A percentile compares a stretch with the other conserved stretches of the same genome.
Evolutionary conservation across 1,284 basidiomycete genomes (phyloP).

Genomic region (Spongiforma sp.): DNA sequence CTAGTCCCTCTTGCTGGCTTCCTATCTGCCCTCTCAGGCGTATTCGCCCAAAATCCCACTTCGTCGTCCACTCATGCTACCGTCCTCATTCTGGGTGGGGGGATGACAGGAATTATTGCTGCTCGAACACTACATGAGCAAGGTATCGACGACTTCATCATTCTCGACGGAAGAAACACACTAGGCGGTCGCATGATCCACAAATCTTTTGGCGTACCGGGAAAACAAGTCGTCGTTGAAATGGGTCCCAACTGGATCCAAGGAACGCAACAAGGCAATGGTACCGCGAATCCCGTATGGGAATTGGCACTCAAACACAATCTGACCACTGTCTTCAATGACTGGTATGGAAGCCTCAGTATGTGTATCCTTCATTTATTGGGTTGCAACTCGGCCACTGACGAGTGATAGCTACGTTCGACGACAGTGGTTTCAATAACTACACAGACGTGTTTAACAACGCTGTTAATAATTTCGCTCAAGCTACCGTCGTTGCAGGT

Average conservation of each 20-base stretch:
- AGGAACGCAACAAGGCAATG: conserved; percentile 58
- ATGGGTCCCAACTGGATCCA: conserved; percentile 77
- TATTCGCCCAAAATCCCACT: background rate
- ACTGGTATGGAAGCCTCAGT: conserved; percentile 57
- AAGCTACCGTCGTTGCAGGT: conserved; percentile 52
- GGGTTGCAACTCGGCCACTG: background rate
- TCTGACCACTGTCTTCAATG: conserved; percentile 51
- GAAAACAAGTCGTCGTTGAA: conserved; percentile 53
- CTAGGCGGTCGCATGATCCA: conserved; percentile 67
- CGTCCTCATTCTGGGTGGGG: conserved; percentile 65
- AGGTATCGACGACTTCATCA: conserved; percentile 63
- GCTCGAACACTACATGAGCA: conserved; percentile 63
- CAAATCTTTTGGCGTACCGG: conserved; percentile 46
- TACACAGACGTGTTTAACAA: conserved; percentile 49
- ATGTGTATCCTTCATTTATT: conserved; percentile 24
- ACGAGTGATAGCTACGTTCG: conserved; percentile 50
- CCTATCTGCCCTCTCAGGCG: background rate
- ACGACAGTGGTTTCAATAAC: conserved; percentile 52
- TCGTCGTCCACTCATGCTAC: conserved; percentile 27
- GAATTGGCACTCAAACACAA: conserved; percentile 63
- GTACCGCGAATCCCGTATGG: conserved; percentile 64
- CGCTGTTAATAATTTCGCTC: conserved; percentile 46
- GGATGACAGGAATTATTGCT: conserved; percentile 68
- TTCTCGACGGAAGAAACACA: conserved; percentile 63
- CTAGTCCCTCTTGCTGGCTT: background rate